Evolutionary conservation across 2,329 filamentous ascomycete genomes (phyloP).

Genomic region (Ascochyta viciae-villosae): DNA sequence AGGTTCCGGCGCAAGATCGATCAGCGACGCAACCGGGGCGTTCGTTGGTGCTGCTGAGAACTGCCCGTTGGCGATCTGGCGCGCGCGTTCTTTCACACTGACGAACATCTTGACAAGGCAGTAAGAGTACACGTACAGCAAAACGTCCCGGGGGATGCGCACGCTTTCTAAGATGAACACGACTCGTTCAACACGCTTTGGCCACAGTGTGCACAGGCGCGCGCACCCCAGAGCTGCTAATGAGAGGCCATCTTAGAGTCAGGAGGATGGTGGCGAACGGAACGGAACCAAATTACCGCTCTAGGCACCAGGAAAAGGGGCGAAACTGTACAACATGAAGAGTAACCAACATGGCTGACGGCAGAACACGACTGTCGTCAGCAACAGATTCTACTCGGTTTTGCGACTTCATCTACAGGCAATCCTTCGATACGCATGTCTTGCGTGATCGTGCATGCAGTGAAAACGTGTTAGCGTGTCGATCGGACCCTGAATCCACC

Average conservation of each 20-base stretch:
- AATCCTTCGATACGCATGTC: conserved; percentile 1
- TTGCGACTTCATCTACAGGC: not conserved
- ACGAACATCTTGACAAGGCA: conserved; percentile 18
- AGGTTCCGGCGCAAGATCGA: conserved; percentile 7
- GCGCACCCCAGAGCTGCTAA: conserved; percentile 11
- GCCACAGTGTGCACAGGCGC: conserved; percentile 14
- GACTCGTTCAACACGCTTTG: conserved; percentile 13
- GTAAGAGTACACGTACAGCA: conserved; percentile 10
- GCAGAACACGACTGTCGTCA: no score
- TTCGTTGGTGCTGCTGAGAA: conserved; percentile 7
- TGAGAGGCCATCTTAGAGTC: conserved; percentile 14
- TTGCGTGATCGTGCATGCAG: conserved; percentile 8
- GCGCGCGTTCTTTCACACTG: conserved; percentile 24
- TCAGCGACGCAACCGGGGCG: not conserved
- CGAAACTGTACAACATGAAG: conserved; percentile 12
- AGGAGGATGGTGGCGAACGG: conserved; percentile 18
- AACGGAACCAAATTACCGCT: conserved; percentile 12
- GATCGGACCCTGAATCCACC: conserved; percentile 9
- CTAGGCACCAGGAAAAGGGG: conserved; percentile 17
- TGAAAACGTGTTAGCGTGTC: not conserved
- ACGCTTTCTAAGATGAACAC: conserved; percentile 13
- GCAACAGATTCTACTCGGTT: not conserved
- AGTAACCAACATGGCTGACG: not conserved
- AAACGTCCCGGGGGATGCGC: conserved; percentile 10
- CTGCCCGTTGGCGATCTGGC: conserved; percentile 22